These are phyloP conservation scores for Saccharomycopsis phalli DNA, from an alignment of 1,139 yeast species.

Conservation along the genomic window DNA sequence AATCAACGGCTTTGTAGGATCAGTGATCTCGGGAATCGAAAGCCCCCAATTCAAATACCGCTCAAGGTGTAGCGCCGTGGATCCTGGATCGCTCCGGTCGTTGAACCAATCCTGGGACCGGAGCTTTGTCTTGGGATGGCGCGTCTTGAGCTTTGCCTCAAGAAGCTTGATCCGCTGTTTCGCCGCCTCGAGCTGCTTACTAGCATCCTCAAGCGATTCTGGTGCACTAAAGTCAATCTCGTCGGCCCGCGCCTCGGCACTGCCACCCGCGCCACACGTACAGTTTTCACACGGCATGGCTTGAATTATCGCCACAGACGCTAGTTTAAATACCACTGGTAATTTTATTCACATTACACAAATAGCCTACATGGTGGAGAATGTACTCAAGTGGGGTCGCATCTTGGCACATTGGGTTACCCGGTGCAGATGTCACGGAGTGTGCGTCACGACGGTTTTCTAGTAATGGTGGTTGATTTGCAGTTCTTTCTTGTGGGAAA, in stretches of 20 bases:
- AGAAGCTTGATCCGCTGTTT: slow-evolving; percentile 15
- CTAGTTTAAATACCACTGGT: too few species aligned
- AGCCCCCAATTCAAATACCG: slow-evolving; percentile 24
- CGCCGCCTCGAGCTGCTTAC: slow-evolving; percentile 18
- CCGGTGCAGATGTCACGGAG: too few species aligned
- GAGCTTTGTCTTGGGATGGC: slow-evolving; percentile 14
- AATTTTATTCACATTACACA: too few species aligned
- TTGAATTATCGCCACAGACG: not conserved
- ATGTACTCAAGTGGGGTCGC: too few species aligned
- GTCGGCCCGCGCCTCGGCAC: not conserved
- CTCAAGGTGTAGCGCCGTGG: slow-evolving; percentile 25
- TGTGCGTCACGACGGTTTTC: too few species aligned
- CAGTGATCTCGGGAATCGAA: slow-evolving; percentile 23
- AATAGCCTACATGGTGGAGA: too few species aligned
- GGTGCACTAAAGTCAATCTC: slow-evolving; percentile 18
- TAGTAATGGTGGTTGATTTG: too few species aligned
- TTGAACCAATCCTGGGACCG: slow-evolving; percentile 24
- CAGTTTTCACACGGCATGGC: slow-evolving; percentile 24
- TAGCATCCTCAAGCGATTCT: slow-evolving; percentile 19
- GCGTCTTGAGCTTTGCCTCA: slow-evolving; percentile 14
- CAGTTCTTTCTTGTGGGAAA: too few species aligned
- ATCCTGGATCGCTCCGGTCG: slow-evolving; percentile 23
- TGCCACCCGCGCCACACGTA: slow-evolving; percentile 22
- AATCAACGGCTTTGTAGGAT: slow-evolving; percentile 25
- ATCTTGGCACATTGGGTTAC: too few species aligned